Evolutionary conservation across 371 early-diverging fungal genomes (phyloP).

Genomic region (Lichtheimia ramosa): DNA sequence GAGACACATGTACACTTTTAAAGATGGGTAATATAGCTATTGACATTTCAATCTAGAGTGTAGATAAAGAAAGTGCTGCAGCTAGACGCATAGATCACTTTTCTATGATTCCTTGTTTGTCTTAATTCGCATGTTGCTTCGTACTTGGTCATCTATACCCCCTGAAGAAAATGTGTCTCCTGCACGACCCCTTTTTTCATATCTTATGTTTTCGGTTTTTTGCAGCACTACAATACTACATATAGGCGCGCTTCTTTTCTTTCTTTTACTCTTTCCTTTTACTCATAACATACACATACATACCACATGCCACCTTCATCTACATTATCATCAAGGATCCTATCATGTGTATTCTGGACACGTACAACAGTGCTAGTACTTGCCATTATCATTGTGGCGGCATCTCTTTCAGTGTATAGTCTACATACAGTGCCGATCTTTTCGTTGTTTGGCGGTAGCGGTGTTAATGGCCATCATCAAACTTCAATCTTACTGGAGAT

Average conservation of each 20-base stretch:
- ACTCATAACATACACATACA: conserved; percentile 14
- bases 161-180: neutral
- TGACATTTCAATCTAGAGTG: too few relatives aligned
- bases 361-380: conserved; percentile 25
- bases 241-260: neutral
- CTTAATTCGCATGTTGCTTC: too few relatives aligned
- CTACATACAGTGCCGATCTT: conserved; percentile 18
- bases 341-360: conserved; percentile 11
- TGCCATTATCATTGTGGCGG: conserved; percentile 27
- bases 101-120: too few relatives aligned
- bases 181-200: conserved; percentile 2
- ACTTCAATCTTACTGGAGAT: conserved; percentile 19
- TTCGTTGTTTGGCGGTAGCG: conserved; percentile 9
- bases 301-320: neutral
- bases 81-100: too few relatives aligned
- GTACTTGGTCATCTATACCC: too few relatives aligned
- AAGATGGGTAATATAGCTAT: too few relatives aligned
- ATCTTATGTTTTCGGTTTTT: too few relatives aligned
- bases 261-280: conserved; percentile 7
- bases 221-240: too few relatives aligned
- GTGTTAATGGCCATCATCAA: neutral
- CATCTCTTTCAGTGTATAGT: conserved; percentile 30
- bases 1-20: too few relatives aligned
- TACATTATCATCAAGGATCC: conserved; percentile 12
- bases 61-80: too few relatives aligned